Evolutionary conservation across 169 alveolate genomes (phyloP).

Genomic region (Eimeria acervulina): DNA sequence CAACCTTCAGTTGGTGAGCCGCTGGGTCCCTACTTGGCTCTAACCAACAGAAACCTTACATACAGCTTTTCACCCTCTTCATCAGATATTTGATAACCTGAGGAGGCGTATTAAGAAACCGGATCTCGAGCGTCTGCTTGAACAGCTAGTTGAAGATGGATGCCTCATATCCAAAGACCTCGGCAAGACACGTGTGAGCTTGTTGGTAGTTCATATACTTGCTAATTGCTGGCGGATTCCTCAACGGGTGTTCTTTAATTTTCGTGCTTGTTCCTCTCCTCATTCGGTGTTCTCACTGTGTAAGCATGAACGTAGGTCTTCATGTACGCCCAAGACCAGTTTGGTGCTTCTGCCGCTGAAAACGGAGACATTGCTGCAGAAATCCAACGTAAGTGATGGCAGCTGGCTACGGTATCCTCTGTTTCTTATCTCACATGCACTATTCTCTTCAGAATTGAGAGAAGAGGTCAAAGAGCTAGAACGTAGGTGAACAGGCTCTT

Average conservation of each 20-base stretch:
- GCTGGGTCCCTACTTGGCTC: neutral
- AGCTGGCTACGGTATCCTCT: neutral
- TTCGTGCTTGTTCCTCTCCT: neutral
- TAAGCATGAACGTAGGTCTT: constrained; percentile 61
- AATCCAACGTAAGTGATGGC: neutral
- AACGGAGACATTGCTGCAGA: constrained; percentile 8
- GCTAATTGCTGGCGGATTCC: no score
- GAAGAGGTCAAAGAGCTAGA: constrained; percentile 55
- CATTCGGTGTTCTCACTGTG: neutral
- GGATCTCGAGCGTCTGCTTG: constrained; percentile 69
- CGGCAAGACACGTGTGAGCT: constrained; percentile 77
- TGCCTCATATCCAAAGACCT: constrained; percentile 68
- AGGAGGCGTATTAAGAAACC: constrained; percentile 30
- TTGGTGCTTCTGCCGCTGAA: constrained; percentile 24
- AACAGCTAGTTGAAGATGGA: constrained; percentile 63
- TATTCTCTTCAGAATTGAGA: neutral
- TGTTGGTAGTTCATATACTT: no score
- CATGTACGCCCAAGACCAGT: constrained; percentile 76
- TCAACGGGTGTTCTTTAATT: neutral
- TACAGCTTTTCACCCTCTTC: neutral
- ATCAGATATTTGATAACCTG: constrained; percentile 74
- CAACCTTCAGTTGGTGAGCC: constrained; percentile 80
- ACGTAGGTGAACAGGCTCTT: neutral
- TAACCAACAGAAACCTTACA: neutral
- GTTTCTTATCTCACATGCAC: neutral